phyloP scores from a whole-genome alignment of 305 asterid genomes.

The Rubia occidens region DNA sequence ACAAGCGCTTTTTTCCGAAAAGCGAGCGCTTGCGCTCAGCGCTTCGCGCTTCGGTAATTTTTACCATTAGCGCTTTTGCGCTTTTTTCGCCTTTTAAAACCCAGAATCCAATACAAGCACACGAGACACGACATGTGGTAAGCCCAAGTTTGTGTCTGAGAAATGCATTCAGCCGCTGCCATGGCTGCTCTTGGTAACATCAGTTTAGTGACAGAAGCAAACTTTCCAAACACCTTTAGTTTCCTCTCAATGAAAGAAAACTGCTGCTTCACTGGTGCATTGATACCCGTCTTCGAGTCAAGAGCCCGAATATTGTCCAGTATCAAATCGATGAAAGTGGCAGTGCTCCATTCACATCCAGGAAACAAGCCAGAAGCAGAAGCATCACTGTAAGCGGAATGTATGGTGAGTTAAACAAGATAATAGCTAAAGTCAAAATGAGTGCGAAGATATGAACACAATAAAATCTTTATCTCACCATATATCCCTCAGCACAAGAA shows the following conservation, averaged over 20 bases:
- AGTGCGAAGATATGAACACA: too few species aligned
- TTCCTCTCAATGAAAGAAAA: conserved; percentile 2
- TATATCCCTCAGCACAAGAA: not conserved
- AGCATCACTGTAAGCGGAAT: too few species aligned
- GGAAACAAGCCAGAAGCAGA: not conserved
- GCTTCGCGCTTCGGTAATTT: too few species aligned
- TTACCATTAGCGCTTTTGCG: too few species aligned
- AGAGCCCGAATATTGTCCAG: not conserved
- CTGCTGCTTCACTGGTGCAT: not conserved
- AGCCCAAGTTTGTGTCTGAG: conserved; percentile 7
- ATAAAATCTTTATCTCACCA: not conserved
- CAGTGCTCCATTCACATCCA: not conserved
- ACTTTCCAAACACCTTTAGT: not conserved
- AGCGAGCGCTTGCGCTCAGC: too few species aligned
- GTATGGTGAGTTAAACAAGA: too few species aligned
- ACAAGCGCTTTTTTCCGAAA: too few species aligned
- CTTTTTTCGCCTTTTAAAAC: too few species aligned
- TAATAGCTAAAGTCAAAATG: too few species aligned
- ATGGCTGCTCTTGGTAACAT: not conserved
- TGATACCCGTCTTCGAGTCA: not conserved
- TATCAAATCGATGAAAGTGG: not conserved
- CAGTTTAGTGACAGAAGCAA: not conserved
- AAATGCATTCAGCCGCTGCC: not conserved
- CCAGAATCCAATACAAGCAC: too few species aligned
- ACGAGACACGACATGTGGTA: not conserved